Conservation (phyloP, 805 yeast species). For the Ogataea corticis region DNA sequence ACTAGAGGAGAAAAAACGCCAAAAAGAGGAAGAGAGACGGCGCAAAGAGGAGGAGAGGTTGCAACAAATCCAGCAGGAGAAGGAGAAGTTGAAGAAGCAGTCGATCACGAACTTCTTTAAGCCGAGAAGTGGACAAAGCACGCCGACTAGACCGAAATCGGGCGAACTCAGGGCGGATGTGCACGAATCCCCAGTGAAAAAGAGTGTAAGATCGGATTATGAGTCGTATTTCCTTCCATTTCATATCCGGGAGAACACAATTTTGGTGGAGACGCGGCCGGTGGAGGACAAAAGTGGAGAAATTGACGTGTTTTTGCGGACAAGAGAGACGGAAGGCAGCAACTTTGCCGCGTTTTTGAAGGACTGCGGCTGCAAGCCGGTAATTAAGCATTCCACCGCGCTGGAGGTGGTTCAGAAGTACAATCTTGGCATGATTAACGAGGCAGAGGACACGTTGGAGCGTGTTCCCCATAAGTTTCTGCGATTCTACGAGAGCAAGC, state of each 20-base stretch:
- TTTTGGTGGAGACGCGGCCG: slow-evolving; percentile 9
- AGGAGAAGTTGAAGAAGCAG: slow-evolving; percentile 27
- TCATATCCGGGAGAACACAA: slow-evolving; percentile 28
- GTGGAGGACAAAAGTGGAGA: background rate
- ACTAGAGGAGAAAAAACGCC: slow-evolving; percentile 19
- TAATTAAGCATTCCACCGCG: slow-evolving; percentile 20
- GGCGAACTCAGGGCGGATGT: background rate
- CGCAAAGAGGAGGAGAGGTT: slow-evolving; percentile 29
- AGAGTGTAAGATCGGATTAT: slow-evolving; percentile 16
- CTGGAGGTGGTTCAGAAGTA: slow-evolving; percentile 33
- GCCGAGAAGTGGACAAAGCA: slow-evolving; percentile 9
- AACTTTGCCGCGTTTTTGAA: slow-evolving; percentile 18
- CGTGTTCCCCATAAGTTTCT: slow-evolving; percentile 37
- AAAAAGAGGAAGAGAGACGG: slow-evolving; percentile 28
- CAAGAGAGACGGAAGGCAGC: slow-evolving; percentile 7
- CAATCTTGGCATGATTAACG: slow-evolving; percentile 33
- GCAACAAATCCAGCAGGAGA: slow-evolving; percentile 22
- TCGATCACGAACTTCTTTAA: slow-evolving; percentile 38
- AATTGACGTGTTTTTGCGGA: slow-evolving; percentile 19
- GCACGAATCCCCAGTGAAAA: slow-evolving; percentile 4
- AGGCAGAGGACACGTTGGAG: slow-evolving; percentile 36
- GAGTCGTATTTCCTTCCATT: slow-evolving; percentile 32
- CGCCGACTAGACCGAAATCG: background rate
- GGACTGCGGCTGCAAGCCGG: background rate
- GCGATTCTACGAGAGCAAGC: slow-evolving; percentile 41